Evolutionary conservation across 2,329 filamentous ascomycete species (phyloP).

Genomic region (Scytalidium lignicola): DNA sequence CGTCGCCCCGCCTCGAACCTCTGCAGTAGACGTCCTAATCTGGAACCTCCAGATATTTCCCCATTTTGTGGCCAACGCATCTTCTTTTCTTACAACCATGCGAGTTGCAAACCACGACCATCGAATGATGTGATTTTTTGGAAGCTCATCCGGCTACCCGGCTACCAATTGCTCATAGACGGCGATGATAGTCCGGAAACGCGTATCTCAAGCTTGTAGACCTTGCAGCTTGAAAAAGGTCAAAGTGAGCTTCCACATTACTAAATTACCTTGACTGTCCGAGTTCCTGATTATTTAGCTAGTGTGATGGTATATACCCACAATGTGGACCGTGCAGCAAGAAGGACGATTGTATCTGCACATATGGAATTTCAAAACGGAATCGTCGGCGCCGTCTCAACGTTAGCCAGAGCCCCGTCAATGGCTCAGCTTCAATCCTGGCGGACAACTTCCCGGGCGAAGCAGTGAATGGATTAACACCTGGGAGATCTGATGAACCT

Average conservation of each 20-base stretch:
- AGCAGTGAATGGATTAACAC: not conserved
- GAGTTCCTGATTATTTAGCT: not conserved
- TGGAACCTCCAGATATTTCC: too few relatives aligned
- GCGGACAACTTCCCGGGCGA: not conserved
- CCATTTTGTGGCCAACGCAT: too few relatives aligned
- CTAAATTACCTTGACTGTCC: not conserved
- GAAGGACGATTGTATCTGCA: constrained; percentile 15
- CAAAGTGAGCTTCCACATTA: constrained; percentile 13
- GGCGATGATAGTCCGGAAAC: constrained; percentile 13
- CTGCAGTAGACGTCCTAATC: too few relatives aligned
- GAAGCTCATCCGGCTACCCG: not conserved
- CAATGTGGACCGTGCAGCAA: constrained; percentile 19
- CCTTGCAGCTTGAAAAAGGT: constrained; percentile 23
- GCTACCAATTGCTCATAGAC: not conserved
- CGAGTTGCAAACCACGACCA: too few relatives aligned
- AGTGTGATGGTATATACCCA: constrained; percentile 24
- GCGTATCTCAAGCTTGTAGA: constrained; percentile 25
- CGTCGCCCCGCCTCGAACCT: too few relatives aligned
- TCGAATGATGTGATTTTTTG: not conserved
- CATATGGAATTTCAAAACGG: constrained; percentile 24
- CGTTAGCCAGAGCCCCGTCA: not conserved
- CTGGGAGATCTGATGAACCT: not conserved
- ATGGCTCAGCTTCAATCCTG: not conserved
- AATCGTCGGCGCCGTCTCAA: not conserved
- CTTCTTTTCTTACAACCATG: too few relatives aligned